Conservation (phyloP, 306 rosid species). For the apple (Malus domestica) region ASM211411v1 NC_041794.1:26998501-26999000, state of each 20-base stretch:
- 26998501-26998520: not conserved
- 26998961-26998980: no score
- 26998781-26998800: constrained; percentile 18
- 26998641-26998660: constrained; percentile 30
- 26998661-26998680: constrained; percentile 29
- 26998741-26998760: constrained; percentile 20
- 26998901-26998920: no score
- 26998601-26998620: not conserved
- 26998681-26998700: constrained; percentile 18
- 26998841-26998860: not conserved
- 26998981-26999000: no score
- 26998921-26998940: no score
- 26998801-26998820: not conserved
- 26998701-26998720: constrained; percentile 28
- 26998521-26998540: not conserved
- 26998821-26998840: not conserved
- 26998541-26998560: not conserved
- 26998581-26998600: not conserved
- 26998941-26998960: no score
- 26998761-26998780: constrained; percentile 25
- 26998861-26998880: no score
- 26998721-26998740: constrained; percentile 33
- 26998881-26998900: no score
- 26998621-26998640: constrained; percentile 24
- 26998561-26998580: not conserved